Evolutionary conservation across 2,329 filamentous ascomycete species (phyloP), one percentile per base, ranked within the genome.

Genomic region (Penicillium griseofulvum): DNA sequence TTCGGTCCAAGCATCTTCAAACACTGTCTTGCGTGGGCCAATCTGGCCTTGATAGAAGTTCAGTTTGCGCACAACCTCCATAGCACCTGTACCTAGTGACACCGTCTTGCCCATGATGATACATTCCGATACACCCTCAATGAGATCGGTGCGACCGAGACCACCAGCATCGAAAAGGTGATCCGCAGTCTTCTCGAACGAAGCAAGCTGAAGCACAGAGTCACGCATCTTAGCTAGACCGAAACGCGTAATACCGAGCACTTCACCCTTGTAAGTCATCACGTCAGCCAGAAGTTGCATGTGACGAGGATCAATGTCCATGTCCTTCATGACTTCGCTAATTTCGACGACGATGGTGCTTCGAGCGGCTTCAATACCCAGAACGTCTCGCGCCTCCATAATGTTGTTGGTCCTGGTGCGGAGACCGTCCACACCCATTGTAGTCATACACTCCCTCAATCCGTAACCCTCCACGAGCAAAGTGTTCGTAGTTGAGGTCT

Each of bases 81-180:
- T 94, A 1, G 90, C 88, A 5, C 94, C 94, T 0, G 94, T 99
- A 6, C 94, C 94, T 34, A 99, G 81, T 42, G 83, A 84, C 83
- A 97, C 95, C 39, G 88, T 92, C 80, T 97, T 93, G 16, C 94
- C 94, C 87, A 97, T 94, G 70, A 99, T 99, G 70, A 99, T 97
- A 75, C 91, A 95, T 77, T 99, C 94, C 52, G 85, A 90, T 10
- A 99, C 94, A 66, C 94, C 94, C 72, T 96, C 90, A 57, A 99
- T 95, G 59, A 84, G 82, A 76, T 99, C 94, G 28, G 85, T 88
- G 79, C 97, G 97, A 81, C 95, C 95, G 54, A 87, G 87, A 5
- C 91, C 89, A 7, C 92, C 94, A 3, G 94, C 94, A 60, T 97
- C 93, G 68, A 99, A 99, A 38, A 99, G 77, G 75, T 99, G 94